Conservation (phyloP, 768 basidiomycete species). For the Peribolospora kevripleyi region DNA sequence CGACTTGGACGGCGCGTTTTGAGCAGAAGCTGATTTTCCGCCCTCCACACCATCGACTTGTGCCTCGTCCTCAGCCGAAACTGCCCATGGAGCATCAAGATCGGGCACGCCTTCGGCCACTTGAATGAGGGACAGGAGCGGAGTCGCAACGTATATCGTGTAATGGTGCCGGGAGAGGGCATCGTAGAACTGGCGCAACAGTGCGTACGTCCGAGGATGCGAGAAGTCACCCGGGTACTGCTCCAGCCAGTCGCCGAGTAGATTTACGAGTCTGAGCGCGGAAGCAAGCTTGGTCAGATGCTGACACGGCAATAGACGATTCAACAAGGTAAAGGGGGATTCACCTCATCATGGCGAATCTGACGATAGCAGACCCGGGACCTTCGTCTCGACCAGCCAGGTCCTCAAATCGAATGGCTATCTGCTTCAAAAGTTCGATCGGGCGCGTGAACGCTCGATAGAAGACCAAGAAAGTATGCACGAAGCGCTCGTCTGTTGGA, state of each 20-base stretch:
- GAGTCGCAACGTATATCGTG: slow-evolving; percentile 6
- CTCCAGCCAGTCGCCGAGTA: slow-evolving; percentile 11
- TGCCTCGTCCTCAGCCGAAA: slow-evolving; percentile 7
- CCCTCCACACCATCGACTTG: background rate
- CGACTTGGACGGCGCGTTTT: background rate
- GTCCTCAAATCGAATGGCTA: slow-evolving; percentile 11
- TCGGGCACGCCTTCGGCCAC: background rate
- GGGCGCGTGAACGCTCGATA: slow-evolving; percentile 13
- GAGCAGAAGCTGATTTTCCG: background rate
- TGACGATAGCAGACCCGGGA: slow-evolving; percentile 3
- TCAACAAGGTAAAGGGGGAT: background rate
- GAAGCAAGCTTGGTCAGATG: background rate
- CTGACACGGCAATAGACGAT: no score
- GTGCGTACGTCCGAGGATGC: slow-evolving; percentile 2
- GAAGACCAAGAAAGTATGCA: slow-evolving; percentile 12
- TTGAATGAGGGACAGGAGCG: slow-evolving; percentile 8
- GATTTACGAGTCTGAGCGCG: slow-evolving; percentile 9
- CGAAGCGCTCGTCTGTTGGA: slow-evolving; percentile 12
- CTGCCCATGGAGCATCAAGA: slow-evolving; percentile 10
- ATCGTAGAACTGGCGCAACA: slow-evolving; percentile 9
- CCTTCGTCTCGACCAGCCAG: slow-evolving; percentile 4
- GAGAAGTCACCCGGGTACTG: slow-evolving; percentile 14
- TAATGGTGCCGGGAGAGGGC: slow-evolving; percentile 10
- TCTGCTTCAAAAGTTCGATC: slow-evolving; percentile 9
- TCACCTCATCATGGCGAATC: slow-evolving; percentile 14